phyloP scores from a whole-genome alignment of 306 rosid genomes.

The Gastrolobium villosum region DNA sequence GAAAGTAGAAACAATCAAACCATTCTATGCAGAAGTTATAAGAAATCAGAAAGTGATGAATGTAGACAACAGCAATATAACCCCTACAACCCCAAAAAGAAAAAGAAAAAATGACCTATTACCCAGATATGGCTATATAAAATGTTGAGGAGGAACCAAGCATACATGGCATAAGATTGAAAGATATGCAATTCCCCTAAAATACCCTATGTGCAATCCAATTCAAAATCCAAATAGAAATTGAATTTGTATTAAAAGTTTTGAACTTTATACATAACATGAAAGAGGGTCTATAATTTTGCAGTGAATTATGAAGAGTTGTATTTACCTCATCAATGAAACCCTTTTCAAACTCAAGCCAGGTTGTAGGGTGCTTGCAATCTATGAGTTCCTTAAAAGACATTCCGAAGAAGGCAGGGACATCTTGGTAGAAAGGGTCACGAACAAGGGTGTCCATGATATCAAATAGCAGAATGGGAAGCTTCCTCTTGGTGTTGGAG shows the following conservation, averaged over 20 bases:
- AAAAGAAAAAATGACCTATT: background rate
- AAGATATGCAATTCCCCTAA: slow-evolving; percentile 13
- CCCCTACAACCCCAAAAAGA: background rate
- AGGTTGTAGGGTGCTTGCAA: slow-evolving; percentile 83
- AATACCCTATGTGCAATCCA: background rate
- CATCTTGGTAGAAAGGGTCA: slow-evolving; percentile 88
- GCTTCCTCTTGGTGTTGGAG: slow-evolving; percentile 56
- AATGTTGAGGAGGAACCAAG: background rate
- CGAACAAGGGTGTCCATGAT: slow-evolving; percentile 95
- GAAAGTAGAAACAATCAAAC: slow-evolving; percentile 36
- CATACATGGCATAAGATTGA: background rate
- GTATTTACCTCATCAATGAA: slow-evolving; percentile 83
- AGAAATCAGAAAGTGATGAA: slow-evolving; percentile 16
- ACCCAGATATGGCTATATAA: slow-evolving; percentile 15
- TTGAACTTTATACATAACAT: slow-evolving; percentile 31
- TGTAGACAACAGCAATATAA: slow-evolving; percentile 30
- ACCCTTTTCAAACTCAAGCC: slow-evolving; percentile 93
- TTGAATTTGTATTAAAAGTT: slow-evolving; percentile 19
- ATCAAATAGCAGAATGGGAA: slow-evolving; percentile 89
- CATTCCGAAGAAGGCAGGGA: slow-evolving; percentile 94
- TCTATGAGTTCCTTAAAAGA: slow-evolving; percentile 79
- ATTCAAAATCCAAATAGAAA: slow-evolving; percentile 23
- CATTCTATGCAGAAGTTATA: slow-evolving; percentile 4
- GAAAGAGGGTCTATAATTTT: slow-evolving; percentile 38
- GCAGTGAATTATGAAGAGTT: slow-evolving; percentile 36